Evolutionary conservation across 345 rosid species (phyloP), one percentile per base, ranked within the genome.

Genomic region (Aquilaria sinensis): DNA sequence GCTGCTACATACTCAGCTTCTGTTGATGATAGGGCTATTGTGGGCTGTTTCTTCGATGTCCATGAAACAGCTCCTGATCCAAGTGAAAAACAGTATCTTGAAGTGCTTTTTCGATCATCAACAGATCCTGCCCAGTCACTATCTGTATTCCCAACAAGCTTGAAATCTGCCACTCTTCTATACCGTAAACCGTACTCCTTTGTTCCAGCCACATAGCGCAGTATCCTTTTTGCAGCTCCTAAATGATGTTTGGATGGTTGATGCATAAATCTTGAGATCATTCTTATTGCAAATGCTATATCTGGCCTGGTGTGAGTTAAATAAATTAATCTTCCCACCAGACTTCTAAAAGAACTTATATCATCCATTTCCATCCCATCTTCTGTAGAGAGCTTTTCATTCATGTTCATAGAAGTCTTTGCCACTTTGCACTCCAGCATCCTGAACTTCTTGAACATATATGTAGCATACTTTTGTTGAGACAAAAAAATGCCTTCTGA

Each of bases 261-360:
- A 12, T 14, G 7, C 56, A 62, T 50, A 6, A 41, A 62, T 9
- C 56, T 30, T 0, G 43, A 70, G 4, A 62, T 5, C 0, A 56
- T 10, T 2, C 30, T 30, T 0, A 62, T 2, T 31, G 5, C 3
- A 14, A 53, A 46, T 0, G 37, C 23, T 8, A 56, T 51, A 15
- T 62, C 14, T 6, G 50, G 71, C 14, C 56, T 46, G 10, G 41
- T 67, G 10, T 47, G n/a, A 1, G 61, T 47, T 3, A 69, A 49
- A 55, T 62, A 69, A 2, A 56, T 56, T 1, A 56, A 13, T 1
- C 55, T 49, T 3, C 55, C 23, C 47, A 46, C 45, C 1, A 53
- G 12, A 12, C 31, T 53, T 53, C 23, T 11, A 56, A 9, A 56
- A 16, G 1, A 9, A 2, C 31, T 57, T 57, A 1, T 15, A 58